These are phyloP conservation scores for Maudiozyma turicensis DNA, from an alignment of 805 yeast genomes.

Conservation along the genomic window DNA sequence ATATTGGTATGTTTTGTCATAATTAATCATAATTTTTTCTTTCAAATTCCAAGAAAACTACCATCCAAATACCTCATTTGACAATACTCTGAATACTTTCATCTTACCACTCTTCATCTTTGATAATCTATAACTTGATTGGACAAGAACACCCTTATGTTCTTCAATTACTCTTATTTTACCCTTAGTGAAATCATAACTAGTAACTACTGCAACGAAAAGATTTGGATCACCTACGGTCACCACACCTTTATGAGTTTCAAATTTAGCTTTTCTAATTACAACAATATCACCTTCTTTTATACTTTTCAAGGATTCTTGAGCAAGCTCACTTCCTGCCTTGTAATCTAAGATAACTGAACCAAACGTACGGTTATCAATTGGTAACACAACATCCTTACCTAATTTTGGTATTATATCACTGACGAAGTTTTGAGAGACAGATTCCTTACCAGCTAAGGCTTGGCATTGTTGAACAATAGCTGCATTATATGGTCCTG, in stretches of 20 bases:
- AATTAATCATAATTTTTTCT: no score
- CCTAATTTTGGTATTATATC: slow-evolving; percentile 2
- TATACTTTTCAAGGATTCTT: slow-evolving; percentile 48
- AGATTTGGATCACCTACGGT: slow-evolving; percentile 49
- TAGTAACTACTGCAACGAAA: slow-evolving; percentile 52
- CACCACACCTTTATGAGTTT: slow-evolving; percentile 41
- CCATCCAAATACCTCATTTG: slow-evolving; percentile 70
- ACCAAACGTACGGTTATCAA: slow-evolving; percentile 67
- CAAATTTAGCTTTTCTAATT: slow-evolving; percentile 65
- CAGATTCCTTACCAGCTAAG: neutral
- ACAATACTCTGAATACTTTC: slow-evolving; percentile 70
- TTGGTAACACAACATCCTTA: slow-evolving; percentile 26
- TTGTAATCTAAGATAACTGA: slow-evolving; percentile 41
- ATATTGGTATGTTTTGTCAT: neutral
- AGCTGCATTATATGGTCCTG: slow-evolving; percentile 41
- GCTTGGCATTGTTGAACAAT: slow-evolving; percentile 28
- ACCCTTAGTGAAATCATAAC: slow-evolving; percentile 63
- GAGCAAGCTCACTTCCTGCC: slow-evolving; percentile 37
- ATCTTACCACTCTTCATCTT: slow-evolving; percentile 75
- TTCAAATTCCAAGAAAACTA: slow-evolving; percentile 11
- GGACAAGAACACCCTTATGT: slow-evolving; percentile 43
- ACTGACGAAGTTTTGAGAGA: slow-evolving; percentile 8
- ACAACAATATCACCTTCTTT: slow-evolving; percentile 80
- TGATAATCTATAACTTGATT: slow-evolving; percentile 53
- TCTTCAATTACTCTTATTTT: slow-evolving; percentile 61